Base-by-base conservation (phyloP, 352 stramenopile genomes). In the Globisporangium lucens region DNA sequence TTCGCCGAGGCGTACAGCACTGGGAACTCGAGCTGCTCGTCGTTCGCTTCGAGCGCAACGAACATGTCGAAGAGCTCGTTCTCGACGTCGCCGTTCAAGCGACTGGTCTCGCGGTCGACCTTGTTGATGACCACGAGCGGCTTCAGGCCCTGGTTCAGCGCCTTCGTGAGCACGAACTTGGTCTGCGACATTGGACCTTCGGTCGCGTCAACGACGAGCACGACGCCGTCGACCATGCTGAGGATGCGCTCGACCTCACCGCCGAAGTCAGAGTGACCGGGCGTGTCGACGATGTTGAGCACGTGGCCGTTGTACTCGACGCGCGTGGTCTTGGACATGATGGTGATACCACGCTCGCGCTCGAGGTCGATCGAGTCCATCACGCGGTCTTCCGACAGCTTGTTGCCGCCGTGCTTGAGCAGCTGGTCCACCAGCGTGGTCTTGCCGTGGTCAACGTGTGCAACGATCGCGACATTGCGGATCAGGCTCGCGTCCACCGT, bases 301-400 rank as follows among this genome's bases (percentile, higher is more conserved):
- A 97, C 85, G 51, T 98, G 83, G 51, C 90, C 97, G 56, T 89
- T 83, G 79, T 98, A 99, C 69, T 98, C 81, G 61, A 99, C 86
- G 35, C 96, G 88, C 55, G 97, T 99, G 67, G 96, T 97, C 82
- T 99, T 99, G 71, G 90, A 98, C 76, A 99, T 99, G 78, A 99
- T 99, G 20, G 98, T 99, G 73, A 99, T 99, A 20, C 97, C 98
- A 20, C 98, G 94, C 81, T 99, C 97, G 60, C 95, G 92, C 86
- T 99, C 98, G 29, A 99, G 74, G 65, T 98, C 97, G 66, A 98
- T 98, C 61, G 89, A 98, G 80, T 99, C 98, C 97, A 99, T 99
- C 3, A 99, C 93, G 62, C 97, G 87, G 65, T 98, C 94, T 72
- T 85, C 80, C 1, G 75, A 81, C 13, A 93, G 74, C 63, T 63